These are phyloP conservation scores for Cladosporium colombiae DNA, from an alignment of 2,329 filamentous ascomycete species.

Conservation along the genomic window DNA sequence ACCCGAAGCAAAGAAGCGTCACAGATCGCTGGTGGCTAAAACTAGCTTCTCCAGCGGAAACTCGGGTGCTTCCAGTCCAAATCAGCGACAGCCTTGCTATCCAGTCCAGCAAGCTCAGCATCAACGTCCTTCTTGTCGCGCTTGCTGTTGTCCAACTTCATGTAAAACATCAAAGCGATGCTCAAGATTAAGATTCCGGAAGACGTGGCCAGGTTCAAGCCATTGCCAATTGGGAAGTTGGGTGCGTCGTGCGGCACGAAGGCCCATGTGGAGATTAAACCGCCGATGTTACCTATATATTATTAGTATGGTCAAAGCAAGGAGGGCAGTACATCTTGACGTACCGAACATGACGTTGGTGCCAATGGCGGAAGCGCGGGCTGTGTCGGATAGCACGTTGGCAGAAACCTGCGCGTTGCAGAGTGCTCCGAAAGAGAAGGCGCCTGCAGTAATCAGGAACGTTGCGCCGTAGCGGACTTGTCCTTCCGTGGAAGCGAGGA, in stretches of 20 bases:
- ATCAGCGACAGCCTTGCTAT: constrained; percentile 56
- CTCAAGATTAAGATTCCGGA: constrained; percentile 56
- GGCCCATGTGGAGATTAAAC: constrained; percentile 34
- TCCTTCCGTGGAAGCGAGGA: constrained; percentile 57
- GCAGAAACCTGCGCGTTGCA: constrained; percentile 68
- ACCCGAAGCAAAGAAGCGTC: neutral
- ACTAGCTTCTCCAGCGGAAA: constrained; percentile 50
- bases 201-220: constrained; percentile 66
- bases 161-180: constrained; percentile 58
- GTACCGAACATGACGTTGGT: constrained; percentile 64
- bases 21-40: neutral
- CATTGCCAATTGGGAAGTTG: constrained; percentile 70
- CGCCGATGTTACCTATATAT: constrained; percentile 65
- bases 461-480: constrained; percentile 67
- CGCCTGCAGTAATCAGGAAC: constrained; percentile 66
- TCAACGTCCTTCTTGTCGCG: constrained; percentile 58
- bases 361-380: constrained; percentile 66
- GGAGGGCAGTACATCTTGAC: neutral
- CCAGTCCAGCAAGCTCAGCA: constrained; percentile 56
- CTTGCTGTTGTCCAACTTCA: constrained; percentile 62
- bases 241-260: constrained; percentile 61
- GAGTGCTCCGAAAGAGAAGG: constrained; percentile 64
- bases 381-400: constrained; percentile 71
- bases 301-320: neutral
- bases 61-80: constrained; percentile 68